Conservation (phyloP, 208 protist genomes). For the Angomonas ambiguus region DNA sequence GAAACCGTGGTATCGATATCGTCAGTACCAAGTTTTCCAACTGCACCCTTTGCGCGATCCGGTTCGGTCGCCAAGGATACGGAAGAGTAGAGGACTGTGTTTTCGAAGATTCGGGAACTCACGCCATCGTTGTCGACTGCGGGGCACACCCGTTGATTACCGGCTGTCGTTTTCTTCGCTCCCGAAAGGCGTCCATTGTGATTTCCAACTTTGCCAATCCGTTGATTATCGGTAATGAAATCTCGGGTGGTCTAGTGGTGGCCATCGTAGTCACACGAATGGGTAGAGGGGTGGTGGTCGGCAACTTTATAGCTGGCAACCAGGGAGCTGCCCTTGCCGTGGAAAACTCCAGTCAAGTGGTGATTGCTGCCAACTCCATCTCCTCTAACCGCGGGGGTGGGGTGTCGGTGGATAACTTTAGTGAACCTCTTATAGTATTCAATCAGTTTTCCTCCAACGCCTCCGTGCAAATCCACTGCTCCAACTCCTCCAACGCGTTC, state of each 20-base stretch:
- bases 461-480: conserved; percentile 41
- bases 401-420: conserved; percentile 28
- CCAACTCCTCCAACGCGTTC: conserved; percentile 40
- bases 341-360: conserved; percentile 34
- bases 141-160: conserved; percentile 76
- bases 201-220: conserved; percentile 77
- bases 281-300: conserved; percentile 63
- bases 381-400: conserved; percentile 44
- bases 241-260: conserved; percentile 39
- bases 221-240: conserved; percentile 82
- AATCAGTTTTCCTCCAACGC: conserved; percentile 62
- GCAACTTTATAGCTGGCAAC: conserved; percentile 67
- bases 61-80: conserved; percentile 67
- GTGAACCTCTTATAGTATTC: conserved; percentile 47
- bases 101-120: conserved; percentile 67
- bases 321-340: conserved; percentile 44
- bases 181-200: conserved; percentile 53
- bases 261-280: conserved; percentile 53
- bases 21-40: conserved; percentile 67
- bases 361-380: conserved; percentile 68
- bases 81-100: conserved; percentile 77
- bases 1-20: conserved; percentile 66
- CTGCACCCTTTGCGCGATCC: conserved; percentile 70
- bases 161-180: conserved; percentile 69
- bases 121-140: conserved; percentile 67